Percentiles rank a stretch among this genome's conserved stretches.
Conservation (phyloP, 495 filamentous ascomycete species). For the Sordaria brevicollis region DNA sequence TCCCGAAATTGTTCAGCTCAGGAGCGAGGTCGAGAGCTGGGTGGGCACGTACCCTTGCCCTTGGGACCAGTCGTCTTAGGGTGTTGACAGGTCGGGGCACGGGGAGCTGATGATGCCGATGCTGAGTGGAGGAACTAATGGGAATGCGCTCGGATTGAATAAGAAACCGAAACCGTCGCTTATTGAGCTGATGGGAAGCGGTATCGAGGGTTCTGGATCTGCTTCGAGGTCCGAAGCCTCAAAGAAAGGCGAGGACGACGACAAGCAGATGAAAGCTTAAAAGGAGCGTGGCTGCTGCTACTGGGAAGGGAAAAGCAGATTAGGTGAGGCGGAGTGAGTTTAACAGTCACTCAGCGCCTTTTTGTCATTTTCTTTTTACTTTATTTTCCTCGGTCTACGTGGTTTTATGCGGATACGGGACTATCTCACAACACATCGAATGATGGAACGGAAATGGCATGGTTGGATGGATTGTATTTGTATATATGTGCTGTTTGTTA, state of each 20-base stretch:
- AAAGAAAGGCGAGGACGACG: not conserved
- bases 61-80: slow-evolving; percentile 46
- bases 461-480: not conserved
- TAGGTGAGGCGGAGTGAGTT: slow-evolving; percentile 16
- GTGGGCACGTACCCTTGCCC: slow-evolving; percentile 85
- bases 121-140: not conserved
- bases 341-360: slow-evolving; percentile 13
- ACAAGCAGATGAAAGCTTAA: not conserved
- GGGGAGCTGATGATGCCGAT: not conserved
- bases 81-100: not conserved
- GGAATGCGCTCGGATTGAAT: not conserved
- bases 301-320: slow-evolving; percentile 1
- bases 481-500: not conserved
- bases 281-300: not conserved
- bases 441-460: not conserved
- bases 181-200: not conserved
- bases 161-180: too few species aligned
- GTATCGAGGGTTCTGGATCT: not conserved
- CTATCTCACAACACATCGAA: too few species aligned
- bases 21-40: slow-evolving; percentile 91
- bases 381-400: not conserved
- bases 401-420: not conserved
- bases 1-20: slow-evolving; percentile 74
- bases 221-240: not conserved
- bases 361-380: not conserved